Evolutionary conservation across 192 early-diverging fungal species (phyloP).

Genomic region (Allomyces macrogynus): DNA sequence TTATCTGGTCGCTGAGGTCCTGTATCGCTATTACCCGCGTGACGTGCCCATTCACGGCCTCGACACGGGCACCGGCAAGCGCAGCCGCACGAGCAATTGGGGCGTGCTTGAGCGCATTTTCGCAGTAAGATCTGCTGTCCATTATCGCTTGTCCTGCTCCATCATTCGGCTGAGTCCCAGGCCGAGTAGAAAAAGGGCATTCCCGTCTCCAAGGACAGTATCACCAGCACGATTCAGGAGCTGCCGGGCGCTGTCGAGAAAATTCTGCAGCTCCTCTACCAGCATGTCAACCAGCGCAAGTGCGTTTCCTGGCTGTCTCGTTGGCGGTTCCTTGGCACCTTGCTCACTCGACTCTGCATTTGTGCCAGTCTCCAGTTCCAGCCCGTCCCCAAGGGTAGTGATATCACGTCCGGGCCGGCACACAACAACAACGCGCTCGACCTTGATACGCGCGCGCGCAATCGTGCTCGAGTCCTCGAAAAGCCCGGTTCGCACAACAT

Average conservation of each 20-base stretch:
- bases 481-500: neutral
- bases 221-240: neutral
- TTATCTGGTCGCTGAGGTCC: constrained; percentile 23
- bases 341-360: neutral
- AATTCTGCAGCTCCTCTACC: neutral
- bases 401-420: neutral
- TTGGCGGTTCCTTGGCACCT: neutral
- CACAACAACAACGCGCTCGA: neutral
- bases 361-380: neutral
- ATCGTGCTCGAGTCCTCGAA: neutral
- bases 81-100: neutral
- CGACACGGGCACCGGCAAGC: constrained; percentile 14
- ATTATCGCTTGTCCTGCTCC: neutral
- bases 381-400: neutral
- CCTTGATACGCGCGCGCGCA: neutral
- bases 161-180: too few relatives aligned
- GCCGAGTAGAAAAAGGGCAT: too few relatives aligned
- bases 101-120: neutral
- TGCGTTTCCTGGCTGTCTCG: neutral
- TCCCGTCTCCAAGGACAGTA: neutral
- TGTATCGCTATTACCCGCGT: constrained; percentile 19
- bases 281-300: neutral
- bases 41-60: constrained; percentile 13
- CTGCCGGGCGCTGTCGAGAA: neutral
- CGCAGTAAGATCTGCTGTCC: neutral